Conservation (phyloP, 148 eudicot species). For the Vaccinium corymbosum region DNA sequence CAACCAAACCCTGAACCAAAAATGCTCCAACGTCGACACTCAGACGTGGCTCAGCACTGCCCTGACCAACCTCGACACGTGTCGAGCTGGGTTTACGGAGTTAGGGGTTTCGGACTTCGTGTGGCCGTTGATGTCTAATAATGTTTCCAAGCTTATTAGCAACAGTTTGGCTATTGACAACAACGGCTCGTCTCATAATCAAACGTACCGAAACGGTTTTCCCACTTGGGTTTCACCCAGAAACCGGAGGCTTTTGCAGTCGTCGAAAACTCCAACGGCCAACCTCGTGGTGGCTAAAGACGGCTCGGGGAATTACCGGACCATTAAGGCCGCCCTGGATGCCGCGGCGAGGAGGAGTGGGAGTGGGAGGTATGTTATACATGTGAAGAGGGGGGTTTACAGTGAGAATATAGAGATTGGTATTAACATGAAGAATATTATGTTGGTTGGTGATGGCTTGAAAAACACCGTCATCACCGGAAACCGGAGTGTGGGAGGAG, state of each 20-base stretch:
- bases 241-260: slow-evolving; percentile 39
- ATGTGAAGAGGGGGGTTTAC: slow-evolving; percentile 40
- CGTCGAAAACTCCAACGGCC: not conserved
- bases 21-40: slow-evolving; percentile 30
- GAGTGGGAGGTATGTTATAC: slow-evolving; percentile 35
- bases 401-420: slow-evolving; percentile 33
- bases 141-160: slow-evolving; percentile 42
- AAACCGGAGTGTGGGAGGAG: slow-evolving; percentile 37
- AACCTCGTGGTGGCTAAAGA: slow-evolving; percentile 55
- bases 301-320: slow-evolving; percentile 48
- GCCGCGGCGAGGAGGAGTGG: slow-evolving; percentile 23
- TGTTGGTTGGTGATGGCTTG: slow-evolving; percentile 52
- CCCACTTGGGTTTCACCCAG: slow-evolving; percentile 40
- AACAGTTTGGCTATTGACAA: slow-evolving; percentile 49
- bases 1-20: slow-evolving; percentile 36
- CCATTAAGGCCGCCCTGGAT: slow-evolving; percentile 29
- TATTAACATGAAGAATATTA: slow-evolving; percentile 25
- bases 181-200: slow-evolving; percentile 4
- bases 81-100: slow-evolving; percentile 54
- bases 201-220: slow-evolving; percentile 20
- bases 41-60: slow-evolving; percentile 81
- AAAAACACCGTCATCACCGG: slow-evolving; percentile 40
- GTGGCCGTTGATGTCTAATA: slow-evolving; percentile 36
- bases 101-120: slow-evolving; percentile 30
- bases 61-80: slow-evolving; percentile 53